Percentiles rank a stretch among this genome's conserved stretches.
Evolutionary conservation across 1,284 basidiomycete species (phyloP).

Genomic region (Leccinum pachyderme): DNA sequence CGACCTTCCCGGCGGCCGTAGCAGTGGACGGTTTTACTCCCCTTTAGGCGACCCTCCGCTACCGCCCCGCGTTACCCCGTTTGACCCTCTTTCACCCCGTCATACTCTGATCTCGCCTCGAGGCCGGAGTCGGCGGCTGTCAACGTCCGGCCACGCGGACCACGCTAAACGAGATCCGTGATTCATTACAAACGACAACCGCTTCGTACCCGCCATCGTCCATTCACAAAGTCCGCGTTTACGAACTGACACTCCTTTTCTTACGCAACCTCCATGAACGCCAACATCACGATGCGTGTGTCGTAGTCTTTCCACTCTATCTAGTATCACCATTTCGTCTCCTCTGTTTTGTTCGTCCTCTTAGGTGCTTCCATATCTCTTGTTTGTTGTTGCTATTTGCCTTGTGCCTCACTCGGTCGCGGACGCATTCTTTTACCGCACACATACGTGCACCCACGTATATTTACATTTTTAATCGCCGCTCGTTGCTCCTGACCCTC

Average conservation of each 20-base stretch:
- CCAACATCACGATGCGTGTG: constrained; percentile 21
- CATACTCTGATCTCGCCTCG: constrained; percentile 21
- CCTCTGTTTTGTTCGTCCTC: background rate
- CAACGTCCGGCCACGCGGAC: constrained; percentile 20
- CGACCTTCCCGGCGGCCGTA: constrained; percentile 6
- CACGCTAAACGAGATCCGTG: constrained; percentile 7
- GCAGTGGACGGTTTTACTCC: constrained; percentile 9
- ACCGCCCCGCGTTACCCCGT: constrained; percentile 5
- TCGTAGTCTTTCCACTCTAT: background rate
- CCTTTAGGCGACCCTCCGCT: constrained; percentile 11
- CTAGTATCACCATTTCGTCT: background rate
- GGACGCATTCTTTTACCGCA: constrained; percentile 5
- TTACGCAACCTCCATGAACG: constrained; percentile 27
- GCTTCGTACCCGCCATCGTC: background rate
- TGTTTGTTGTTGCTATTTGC: constrained; percentile 5
- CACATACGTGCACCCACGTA: constrained; percentile 13
- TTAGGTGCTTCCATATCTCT: background rate
- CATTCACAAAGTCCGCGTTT: constrained; percentile 7
- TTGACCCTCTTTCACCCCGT: constrained; percentile 6
- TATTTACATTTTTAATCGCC: constrained; percentile 20
- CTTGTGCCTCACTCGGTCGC: background rate
- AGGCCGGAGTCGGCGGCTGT: constrained; percentile 9
- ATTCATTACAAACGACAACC: constrained; percentile 14
- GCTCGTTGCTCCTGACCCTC: background rate
- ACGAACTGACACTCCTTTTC: constrained; percentile 1